Evolutionary conservation across 2,329 filamentous ascomycete species (phyloP), one percentile per base, ranked within the genome.

Genomic region (Fusarium duplospermum): DNA sequence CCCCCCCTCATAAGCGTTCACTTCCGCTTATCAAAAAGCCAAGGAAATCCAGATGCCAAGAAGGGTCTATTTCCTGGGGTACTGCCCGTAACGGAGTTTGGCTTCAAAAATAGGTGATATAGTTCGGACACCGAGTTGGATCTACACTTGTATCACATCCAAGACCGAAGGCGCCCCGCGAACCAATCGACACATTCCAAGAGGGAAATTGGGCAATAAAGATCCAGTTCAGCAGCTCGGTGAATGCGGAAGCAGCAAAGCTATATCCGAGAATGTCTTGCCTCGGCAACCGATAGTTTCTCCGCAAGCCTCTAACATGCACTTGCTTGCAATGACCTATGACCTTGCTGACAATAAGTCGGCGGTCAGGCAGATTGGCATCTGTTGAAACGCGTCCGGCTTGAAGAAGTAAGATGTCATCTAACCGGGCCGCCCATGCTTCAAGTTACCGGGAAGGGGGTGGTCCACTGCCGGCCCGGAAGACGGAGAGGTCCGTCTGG

Each of bases 361-460:
- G 5, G 47, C 24, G 35, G 33, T 36, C 56, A 58, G 56, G 13
- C 31, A n/a, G 4, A 20, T 22, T 36, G 9, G 31, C 11, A 36
- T 20, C 45, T 27, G 20, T 54, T 42, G 52, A 65, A 63, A 65
- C 71, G 20, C 33, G 24, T 13, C 29, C 64, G 45, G 52, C 40
- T 54, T 72, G 38, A 66, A 38, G 31, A 33, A 54, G 35, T 11
- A 63, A 35, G 35, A 52, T 58, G 20, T n/a, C n/a, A 64, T 50
- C 47, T 36, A 50, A 54, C 64, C 71, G 71, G 71, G 62, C 71
- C 64, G 62, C 71, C 47, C 54, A 54, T 54, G 29, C 54, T 62
- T 50, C 47, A 64, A 47, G 31, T 62, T 58, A 36, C 45, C 45
- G 13, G 65, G 33, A 65, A 65, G 40, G 33, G 40, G 54, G n/a